A percentile compares a stretch with the other conserved stretches of the same genome.
Conservation (phyloP, 257 asterid species). For the Solanum ossicruentum region DNA sequence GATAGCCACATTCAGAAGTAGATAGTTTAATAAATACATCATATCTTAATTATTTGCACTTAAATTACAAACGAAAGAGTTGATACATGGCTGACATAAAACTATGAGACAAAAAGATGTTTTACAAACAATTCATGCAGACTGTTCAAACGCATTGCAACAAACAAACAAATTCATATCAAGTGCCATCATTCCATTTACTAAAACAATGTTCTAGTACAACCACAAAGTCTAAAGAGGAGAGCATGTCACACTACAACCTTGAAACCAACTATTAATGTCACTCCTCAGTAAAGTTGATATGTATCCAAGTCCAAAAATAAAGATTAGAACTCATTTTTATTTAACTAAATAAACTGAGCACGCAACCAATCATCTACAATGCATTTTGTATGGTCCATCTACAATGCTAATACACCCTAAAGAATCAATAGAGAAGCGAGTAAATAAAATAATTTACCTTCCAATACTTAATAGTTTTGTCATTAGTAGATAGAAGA, state of each 20-base stretch:
- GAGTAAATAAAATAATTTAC: conserved; percentile 15
- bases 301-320: neutral
- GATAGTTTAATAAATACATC: neutral
- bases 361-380: neutral
- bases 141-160: neutral
- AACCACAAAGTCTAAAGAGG: neutral
- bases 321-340: neutral
- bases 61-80: neutral
- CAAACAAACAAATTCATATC: neutral
- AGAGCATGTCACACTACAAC: neutral
- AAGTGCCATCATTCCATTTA: neutral
- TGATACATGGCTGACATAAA: neutral
- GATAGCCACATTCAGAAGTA: neutral
- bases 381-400: neutral
- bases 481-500: conserved; percentile 96
- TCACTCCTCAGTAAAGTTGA: neutral
- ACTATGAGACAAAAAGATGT: neutral
- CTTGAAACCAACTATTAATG: neutral
- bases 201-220: neutral
- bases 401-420: neutral
- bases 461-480: conserved; percentile 99
- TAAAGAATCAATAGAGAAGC: neutral
- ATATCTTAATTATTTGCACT: neutral
- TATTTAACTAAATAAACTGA: neutral
- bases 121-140: neutral